A percentile compares a stretch with the other conserved stretches of the same genome.
Conservation (phyloP, 225 moss, liverwort and hornwort species). For the Pseudisothecium myosuroides region DNA sequence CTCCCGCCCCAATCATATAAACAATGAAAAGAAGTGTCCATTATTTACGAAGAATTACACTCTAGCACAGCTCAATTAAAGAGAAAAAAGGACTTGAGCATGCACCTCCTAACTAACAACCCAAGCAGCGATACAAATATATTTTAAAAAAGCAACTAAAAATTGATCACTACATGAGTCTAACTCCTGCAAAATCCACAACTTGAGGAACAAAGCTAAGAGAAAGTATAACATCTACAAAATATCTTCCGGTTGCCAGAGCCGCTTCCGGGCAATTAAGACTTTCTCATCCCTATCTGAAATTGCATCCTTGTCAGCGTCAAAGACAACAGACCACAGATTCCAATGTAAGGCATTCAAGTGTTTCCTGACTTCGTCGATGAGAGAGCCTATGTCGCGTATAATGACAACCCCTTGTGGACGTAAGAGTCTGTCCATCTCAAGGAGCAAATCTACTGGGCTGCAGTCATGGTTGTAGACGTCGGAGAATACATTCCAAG, state of each 20-base stretch:
- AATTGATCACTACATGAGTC: neutral
- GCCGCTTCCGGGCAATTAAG: slow-evolving; percentile 72
- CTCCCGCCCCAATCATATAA: neutral
- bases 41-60: neutral
- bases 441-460: slow-evolving; percentile 68
- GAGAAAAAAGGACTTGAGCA: neutral
- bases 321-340: slow-evolving; percentile 64
- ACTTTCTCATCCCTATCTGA: slow-evolving; percentile 71
- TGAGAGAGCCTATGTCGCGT: slow-evolving; percentile 50
- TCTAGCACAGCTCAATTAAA: neutral
- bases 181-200: neutral
- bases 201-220: neutral
- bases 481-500: slow-evolving; percentile 85
- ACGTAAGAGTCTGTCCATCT: slow-evolving; percentile 85
- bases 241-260: slow-evolving; percentile 85
- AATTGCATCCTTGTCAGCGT: slow-evolving; percentile 48
- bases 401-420: slow-evolving; percentile 80
- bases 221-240: neutral
- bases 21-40: neutral
- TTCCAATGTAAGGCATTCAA: slow-evolving; percentile 74
- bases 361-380: slow-evolving; percentile 65
- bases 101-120: neutral
- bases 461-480: slow-evolving; percentile 92
- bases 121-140: neutral
- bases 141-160: neutral